A percentile compares a stretch with the other conserved stretches of the same genome.
phyloP scores from a whole-genome alignment of 352 stramenopile species.

The Aphanomyces euteiches region DNA sequence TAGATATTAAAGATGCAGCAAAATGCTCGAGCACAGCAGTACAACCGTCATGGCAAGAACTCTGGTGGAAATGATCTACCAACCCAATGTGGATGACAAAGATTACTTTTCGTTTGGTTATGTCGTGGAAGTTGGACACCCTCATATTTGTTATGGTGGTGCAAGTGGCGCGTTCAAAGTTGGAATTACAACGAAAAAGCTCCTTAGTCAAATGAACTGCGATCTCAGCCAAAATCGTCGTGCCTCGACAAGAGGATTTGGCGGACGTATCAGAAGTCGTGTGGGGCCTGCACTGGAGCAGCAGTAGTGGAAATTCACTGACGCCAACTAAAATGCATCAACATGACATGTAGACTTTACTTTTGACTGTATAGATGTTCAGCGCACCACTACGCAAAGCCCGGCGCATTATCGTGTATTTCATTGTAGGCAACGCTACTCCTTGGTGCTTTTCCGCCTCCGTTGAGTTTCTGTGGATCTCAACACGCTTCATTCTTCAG shows the following conservation, averaged over 20 bases:
- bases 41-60: background rate
- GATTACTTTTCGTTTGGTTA: background rate
- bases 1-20: background rate
- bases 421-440: too few relatives aligned
- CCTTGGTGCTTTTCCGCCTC: background rate
- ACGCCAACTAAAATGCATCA: too few relatives aligned
- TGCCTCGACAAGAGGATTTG: too few relatives aligned
- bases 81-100: background rate
- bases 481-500: constrained; percentile 1
- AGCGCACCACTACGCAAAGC: too few relatives aligned
- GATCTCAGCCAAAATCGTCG: too few relatives aligned
- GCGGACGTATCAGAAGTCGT: too few relatives aligned
- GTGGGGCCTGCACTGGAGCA: too few relatives aligned
- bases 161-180: background rate
- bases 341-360: too few relatives aligned
- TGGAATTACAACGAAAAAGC: constrained; percentile 20
- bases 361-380: too few relatives aligned
- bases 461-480: background rate
- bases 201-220: background rate
- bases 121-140: background rate
- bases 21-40: background rate
- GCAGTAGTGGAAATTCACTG: too few relatives aligned
- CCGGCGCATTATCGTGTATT: too few relatives aligned
- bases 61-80: background rate
- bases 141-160: background rate